Evolutionary conservation across 495 filamentous ascomycete genomes (phyloP), one percentile per base, ranked within the genome.

Genomic region (Physcia stellaris): DNA sequence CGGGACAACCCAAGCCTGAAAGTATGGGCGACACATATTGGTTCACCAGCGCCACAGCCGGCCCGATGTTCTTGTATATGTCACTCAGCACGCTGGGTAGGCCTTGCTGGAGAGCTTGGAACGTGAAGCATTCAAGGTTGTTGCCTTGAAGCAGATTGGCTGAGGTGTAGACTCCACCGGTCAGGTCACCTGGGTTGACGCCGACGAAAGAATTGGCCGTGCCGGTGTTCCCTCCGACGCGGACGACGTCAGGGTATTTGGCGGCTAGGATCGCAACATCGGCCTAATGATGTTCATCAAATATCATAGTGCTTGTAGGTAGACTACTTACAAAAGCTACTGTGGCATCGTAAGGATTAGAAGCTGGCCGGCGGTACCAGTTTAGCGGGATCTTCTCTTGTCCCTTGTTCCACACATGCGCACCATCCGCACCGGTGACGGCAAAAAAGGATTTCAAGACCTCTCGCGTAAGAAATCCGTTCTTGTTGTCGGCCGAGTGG

Each of bases 181-280:
- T 75, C 20, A 78, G 34, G 34, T 67, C 51, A 0, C 41, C 50
- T 2, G 64, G 38, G 46, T 77, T 61, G 37, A 76, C 41, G 11
- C 68, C 64, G 4, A 59, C 55, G 45, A 76, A 79, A 21, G 62
- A 62, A 52, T 79, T 67, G 2, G 66, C 59, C 0, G 48, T 61
- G 2, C 71, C 71, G 2, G 61, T 64, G 51, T 79, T 79, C 21
- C 72, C 71, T 28, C 75, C 75, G 19, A 77, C 46, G 35, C 50
- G 55, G 28, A 56, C 35, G 40, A 62, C 45, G 31, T 52, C n/a
- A 0, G 56, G 51, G 5, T 50, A 4, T 4, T 42, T 45, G 45
- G 46, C 57, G 46, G 55, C 58, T 35, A 50, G 48, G 26, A 59
- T 41, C 17, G 61, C 55, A 7, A 50, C 48, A 30, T 68, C 55